Percentiles rank a stretch among this genome's conserved stretches.
phyloP scores from a whole-genome alignment of 2,329 filamentous ascomycete species.

The Cyphellophora attinorum region DNA sequence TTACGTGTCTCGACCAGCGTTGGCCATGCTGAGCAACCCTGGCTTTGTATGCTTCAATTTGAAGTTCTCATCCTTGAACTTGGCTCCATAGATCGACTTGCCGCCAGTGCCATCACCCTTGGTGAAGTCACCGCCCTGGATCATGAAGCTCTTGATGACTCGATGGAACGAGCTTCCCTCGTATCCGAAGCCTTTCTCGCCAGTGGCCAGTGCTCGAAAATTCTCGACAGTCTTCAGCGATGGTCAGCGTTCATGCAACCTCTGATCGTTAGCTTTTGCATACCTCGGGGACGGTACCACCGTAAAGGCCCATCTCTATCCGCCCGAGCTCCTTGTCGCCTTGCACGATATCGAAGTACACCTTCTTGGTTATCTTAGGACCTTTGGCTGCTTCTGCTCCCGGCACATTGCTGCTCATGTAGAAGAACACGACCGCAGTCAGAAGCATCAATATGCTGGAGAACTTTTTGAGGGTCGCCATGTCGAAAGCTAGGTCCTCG shows the following conservation, averaged over 20 bases:
- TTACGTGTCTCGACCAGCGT: conserved; percentile 40
- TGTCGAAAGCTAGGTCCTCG: conserved; percentile 33
- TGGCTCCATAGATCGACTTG: conserved; percentile 58
- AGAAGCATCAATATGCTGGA: conserved; percentile 66
- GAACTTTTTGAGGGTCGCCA: conserved; percentile 66
- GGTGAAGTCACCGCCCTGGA: conserved; percentile 61
- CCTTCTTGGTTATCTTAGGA: conserved; percentile 86
- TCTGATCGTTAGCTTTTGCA: background rate
- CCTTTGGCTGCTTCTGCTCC: conserved; percentile 71
- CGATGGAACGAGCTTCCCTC: conserved; percentile 59
- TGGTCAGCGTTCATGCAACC: background rate
- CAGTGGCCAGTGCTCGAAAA: conserved; percentile 55
- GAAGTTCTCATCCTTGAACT: conserved; percentile 63
- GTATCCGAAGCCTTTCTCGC: conserved; percentile 59
- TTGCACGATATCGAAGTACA: conserved; percentile 58
- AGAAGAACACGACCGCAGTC: conserved; percentile 62
- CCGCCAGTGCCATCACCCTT: conserved; percentile 55
- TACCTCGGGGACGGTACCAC: conserved; percentile 58
- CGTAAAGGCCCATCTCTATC: conserved; percentile 56
- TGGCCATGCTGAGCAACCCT: conserved; percentile 57
- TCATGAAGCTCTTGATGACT: conserved; percentile 63
- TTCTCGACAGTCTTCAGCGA: conserved; percentile 50
- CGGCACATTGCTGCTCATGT: conserved; percentile 67
- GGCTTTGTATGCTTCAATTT: conserved; percentile 59
- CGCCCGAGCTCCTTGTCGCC: conserved; percentile 52